Base-by-base conservation (phyloP, 2,329 filamentous ascomycete genomes). In the Sarocladium kiliense region DNA sequence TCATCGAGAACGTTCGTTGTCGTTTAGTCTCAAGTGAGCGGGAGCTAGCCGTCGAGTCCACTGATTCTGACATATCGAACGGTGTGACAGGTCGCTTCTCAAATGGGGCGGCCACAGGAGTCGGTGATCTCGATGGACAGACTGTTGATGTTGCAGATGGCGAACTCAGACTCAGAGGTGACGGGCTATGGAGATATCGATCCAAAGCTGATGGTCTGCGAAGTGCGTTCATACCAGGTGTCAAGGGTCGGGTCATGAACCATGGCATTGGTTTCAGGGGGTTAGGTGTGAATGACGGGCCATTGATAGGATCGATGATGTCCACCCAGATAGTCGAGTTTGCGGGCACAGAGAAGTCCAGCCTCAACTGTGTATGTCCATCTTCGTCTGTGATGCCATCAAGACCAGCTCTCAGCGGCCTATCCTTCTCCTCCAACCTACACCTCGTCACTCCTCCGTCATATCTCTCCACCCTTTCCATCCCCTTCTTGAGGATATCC, bases 211-310 rank as follows among this genome's bases (percentile, higher is more conserved):
- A 55, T 21, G 54, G 53, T 39, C 56, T 54, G 19, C 32, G 58
- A 26, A 54, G 59, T 50, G 25, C 19, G 23, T 54, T 56, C 39
- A 16, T 41, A 9, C 41, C 60, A 10, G 62, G 57, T 16, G 53
- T 62, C 14, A 63, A 61, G 2, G 57, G 64, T 3, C 45, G 60
- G 45, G 69, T 71, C 74, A 79, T 79, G 64, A 74, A 77, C 14
- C 60, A 57, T 0, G 80, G 80, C 11, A 82, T 72, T 1, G 79
- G 77, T 58, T 82, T 84, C 11, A 77, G 70, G 3, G 69, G 73
- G 54, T 71, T 74, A 1, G 77, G 76, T 58, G 68, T 71, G 61
- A 82, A 82, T 2, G 74, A 68, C 3, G 69, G 66, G 10, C 71
- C 65, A 14, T 75, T 71, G 11, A 81, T 57, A 0, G 80, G 79